Evolutionary conservation across 2,329 filamentous ascomycete genomes (phyloP).

Genomic region (Diplodia intermedia): DNA sequence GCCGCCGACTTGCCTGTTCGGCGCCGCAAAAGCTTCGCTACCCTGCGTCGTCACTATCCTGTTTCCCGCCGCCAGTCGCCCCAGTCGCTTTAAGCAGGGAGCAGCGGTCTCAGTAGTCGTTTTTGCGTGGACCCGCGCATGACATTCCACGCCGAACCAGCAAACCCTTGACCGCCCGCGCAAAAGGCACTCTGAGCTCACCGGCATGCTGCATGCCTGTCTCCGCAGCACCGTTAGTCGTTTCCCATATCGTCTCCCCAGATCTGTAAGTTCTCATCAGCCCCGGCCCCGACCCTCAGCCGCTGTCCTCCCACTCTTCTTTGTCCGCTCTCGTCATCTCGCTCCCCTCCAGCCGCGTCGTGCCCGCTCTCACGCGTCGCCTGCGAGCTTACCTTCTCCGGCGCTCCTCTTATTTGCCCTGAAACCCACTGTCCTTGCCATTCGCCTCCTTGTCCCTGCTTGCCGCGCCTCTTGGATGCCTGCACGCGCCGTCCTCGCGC

Average conservation of each 20-base stretch:
- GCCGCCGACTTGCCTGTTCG: constrained; percentile 22
- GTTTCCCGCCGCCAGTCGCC: constrained; percentile 17
- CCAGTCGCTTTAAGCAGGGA: constrained; percentile 30
- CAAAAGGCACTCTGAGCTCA: constrained; percentile 19
- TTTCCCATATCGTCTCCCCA: constrained; percentile 23
- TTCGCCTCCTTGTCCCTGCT: constrained; percentile 19
- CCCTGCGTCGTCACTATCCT: constrained; percentile 21
- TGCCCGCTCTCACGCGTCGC: constrained; percentile 11
- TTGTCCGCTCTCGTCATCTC: constrained; percentile 18
- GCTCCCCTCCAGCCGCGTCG: constrained; percentile 5
- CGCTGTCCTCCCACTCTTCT: constrained; percentile 19
- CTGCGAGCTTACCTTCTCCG: background rate
- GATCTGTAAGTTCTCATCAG: constrained; percentile 30
- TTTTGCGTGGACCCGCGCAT: constrained; percentile 25
- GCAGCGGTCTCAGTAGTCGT: constrained; percentile 9
- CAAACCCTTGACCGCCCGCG: constrained; percentile 28
- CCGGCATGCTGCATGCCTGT: constrained; percentile 30
- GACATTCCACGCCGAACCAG: constrained; percentile 16
- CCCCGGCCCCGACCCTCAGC: constrained; percentile 15
- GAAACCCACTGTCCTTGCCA: constrained; percentile 19
- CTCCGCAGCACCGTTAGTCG: constrained; percentile 26
- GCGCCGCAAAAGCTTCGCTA: constrained; percentile 28
- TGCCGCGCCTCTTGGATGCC: constrained; percentile 17
- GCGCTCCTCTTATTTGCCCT: constrained; percentile 4
- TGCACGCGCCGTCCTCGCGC: constrained; percentile 4